These are phyloP conservation scores for Brassica nigra DNA, from an alignment of 345 rosid species.

Conservation along the genomic window DNA sequence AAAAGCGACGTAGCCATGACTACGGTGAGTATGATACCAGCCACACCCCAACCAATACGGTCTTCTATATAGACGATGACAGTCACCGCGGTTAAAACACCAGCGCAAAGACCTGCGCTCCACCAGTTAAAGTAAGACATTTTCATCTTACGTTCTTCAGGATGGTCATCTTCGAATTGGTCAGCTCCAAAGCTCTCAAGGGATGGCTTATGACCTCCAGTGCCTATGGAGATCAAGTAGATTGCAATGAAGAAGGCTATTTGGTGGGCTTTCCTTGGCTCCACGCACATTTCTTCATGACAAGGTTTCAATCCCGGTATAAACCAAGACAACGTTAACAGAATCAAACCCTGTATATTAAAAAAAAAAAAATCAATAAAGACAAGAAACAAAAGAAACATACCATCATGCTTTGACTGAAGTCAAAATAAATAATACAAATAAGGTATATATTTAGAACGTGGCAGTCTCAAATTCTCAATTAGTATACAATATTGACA, in stretches of 20 bases:
- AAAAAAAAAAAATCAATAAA: background rate
- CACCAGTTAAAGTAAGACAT: constrained; percentile 98
- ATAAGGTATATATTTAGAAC: background rate
- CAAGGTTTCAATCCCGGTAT: constrained; percentile 76
- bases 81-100: constrained; percentile 78
- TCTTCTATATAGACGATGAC: constrained; percentile 75
- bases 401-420: constrained; percentile 1
- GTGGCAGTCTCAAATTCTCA: background rate
- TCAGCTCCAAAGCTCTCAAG: constrained; percentile 98
- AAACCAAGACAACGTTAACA: constrained; percentile 72
- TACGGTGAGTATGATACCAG: constrained; percentile 58
- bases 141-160: constrained; percentile 71
- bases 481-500: background rate
- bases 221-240: constrained; percentile 80
- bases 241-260: constrained; percentile 73
- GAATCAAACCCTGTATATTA: constrained; percentile 61
- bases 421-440: background rate
- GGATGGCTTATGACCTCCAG: constrained; percentile 96
- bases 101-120: constrained; percentile 74
- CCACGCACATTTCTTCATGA: constrained; percentile 46
- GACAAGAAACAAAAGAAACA: background rate
- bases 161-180: constrained; percentile 82
- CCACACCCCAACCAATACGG: constrained; percentile 78
- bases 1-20: constrained; percentile 67
- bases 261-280: constrained; percentile 71